Evolutionary conservation across 192 early-diverging fungal species (phyloP).

Genomic region (Gryganskiella cystojenkinii): DNA sequence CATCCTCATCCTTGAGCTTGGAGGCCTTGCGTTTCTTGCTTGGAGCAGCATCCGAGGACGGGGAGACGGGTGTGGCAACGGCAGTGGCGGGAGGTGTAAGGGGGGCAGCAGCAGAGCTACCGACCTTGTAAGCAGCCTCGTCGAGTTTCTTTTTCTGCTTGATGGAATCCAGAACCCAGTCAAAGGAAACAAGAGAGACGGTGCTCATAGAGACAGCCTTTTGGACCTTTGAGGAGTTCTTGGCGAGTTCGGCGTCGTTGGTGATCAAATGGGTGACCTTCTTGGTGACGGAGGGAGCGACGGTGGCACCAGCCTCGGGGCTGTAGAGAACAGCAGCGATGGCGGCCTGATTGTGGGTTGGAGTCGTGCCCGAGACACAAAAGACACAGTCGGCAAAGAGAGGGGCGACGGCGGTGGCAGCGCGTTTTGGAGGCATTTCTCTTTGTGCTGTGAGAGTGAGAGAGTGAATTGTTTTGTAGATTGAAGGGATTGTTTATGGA

Average conservation of each 20-base stretch:
- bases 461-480: background rate
- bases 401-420: slow-evolving; percentile 10
- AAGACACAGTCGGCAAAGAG: slow-evolving; percentile 22
- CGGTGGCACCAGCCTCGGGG: slow-evolving; percentile 10
- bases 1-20: background rate
- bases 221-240: slow-evolving; percentile 28
- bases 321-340: slow-evolving; percentile 3
- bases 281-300: slow-evolving; percentile 23
- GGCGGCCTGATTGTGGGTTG: slow-evolving; percentile 9
- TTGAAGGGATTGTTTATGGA: background rate
- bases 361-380: slow-evolving; percentile 15
- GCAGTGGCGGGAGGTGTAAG: background rate
- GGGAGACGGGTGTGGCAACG: background rate
- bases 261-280: slow-evolving; percentile 53
- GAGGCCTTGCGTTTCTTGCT: slow-evolving; percentile 24
- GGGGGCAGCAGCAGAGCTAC: too few species aligned
- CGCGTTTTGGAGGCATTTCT: slow-evolving; percentile 45
- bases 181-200: slow-evolving; percentile 33
- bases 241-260: slow-evolving; percentile 31
- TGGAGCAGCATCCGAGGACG: background rate
- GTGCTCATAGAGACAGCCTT: slow-evolving; percentile 17
- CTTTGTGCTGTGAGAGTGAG: background rate
- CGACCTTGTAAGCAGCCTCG: slow-evolving; percentile 23
- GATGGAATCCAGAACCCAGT: slow-evolving; percentile 50
- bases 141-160: slow-evolving; percentile 18